Evolutionary conservation across 2,329 filamentous ascomycete genomes (phyloP).

Genomic region (Fusarium verticillioides): DNA sequence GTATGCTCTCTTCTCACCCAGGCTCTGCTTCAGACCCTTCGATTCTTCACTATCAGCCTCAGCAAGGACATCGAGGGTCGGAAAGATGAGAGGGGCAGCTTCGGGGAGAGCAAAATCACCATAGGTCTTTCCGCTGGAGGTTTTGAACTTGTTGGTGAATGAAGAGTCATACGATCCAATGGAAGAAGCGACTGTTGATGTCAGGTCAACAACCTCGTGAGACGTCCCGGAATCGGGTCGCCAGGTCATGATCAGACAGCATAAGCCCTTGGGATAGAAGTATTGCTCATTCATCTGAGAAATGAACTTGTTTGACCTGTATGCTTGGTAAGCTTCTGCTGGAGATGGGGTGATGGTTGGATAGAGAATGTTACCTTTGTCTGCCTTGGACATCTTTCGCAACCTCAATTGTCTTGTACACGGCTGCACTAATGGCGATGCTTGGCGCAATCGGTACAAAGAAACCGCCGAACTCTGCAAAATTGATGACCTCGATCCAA

Average conservation of each 20-base stretch:
- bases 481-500: constrained; percentile 17
- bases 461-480: constrained; percentile 11
- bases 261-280: constrained; percentile 67
- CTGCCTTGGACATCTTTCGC: constrained; percentile 10
- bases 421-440: constrained; percentile 14
- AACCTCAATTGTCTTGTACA: background rate
- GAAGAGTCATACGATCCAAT: background rate
- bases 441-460: constrained; percentile 11
- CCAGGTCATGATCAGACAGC: constrained; percentile 62
- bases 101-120: constrained; percentile 55
- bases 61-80: constrained; percentile 12
- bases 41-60: constrained; percentile 6
- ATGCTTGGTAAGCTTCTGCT: background rate
- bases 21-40: background rate
- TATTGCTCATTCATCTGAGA: constrained; percentile 49
- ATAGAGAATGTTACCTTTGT: background rate
- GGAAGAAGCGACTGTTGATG: background rate
- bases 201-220: constrained; percentile 39
- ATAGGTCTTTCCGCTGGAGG: constrained; percentile 16
- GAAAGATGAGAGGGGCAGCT: constrained; percentile 54
- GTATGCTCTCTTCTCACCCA: background rate
- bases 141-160: constrained; percentile 5
- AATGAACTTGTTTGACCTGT: constrained; percentile 9
- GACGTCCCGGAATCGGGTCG: constrained; percentile 51
- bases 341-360: accelerated